Percentiles rank a stretch among this genome's conserved stretches.
These are phyloP conservation scores for Nephelium lappaceum DNA, from an alignment of 345 rosid species.

Conservation along the genomic window DNA sequence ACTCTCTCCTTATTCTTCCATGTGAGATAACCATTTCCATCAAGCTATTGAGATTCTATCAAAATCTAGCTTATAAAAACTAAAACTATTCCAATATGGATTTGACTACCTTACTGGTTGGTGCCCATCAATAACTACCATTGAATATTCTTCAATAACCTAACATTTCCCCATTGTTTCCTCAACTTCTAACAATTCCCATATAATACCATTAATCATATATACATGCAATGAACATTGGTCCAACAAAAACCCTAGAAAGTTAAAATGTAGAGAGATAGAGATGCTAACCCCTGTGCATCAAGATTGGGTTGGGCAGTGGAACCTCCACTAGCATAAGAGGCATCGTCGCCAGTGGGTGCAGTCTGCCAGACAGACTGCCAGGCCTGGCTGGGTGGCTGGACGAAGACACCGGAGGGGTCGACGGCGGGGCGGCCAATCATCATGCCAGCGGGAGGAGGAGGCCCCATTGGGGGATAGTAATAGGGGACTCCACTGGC, in stretches of 20 bases:
- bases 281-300: constrained; percentile 44
- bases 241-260: neutral
- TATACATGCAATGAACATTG: neutral
- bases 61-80: neutral
- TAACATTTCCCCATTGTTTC: neutral
- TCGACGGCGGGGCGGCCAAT: constrained; percentile 88
- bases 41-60: neutral
- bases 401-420: constrained; percentile 65
- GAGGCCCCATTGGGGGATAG: constrained; percentile 77
- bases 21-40: neutral
- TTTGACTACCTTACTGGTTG: too few species aligned
- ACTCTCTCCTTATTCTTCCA: neutral
- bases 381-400: constrained; percentile 97
- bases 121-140: too few species aligned
- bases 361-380: constrained; percentile 91
- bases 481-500: constrained; percentile 86
- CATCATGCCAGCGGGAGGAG: constrained; percentile 83
- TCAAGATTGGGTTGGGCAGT: constrained; percentile 73
- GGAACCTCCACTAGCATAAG: constrained; percentile 67
- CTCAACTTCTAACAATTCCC: neutral
- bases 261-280: neutral
- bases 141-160: too few species aligned
- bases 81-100: neutral
- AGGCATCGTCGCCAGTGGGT: constrained; percentile 60
- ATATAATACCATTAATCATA: neutral